A percentile compares a stretch with the other conserved stretches of the same genome.
These are phyloP conservation scores for Biancaea sappan DNA, from an alignment of 306 rosid genomes.

Conservation along the genomic window DNA sequence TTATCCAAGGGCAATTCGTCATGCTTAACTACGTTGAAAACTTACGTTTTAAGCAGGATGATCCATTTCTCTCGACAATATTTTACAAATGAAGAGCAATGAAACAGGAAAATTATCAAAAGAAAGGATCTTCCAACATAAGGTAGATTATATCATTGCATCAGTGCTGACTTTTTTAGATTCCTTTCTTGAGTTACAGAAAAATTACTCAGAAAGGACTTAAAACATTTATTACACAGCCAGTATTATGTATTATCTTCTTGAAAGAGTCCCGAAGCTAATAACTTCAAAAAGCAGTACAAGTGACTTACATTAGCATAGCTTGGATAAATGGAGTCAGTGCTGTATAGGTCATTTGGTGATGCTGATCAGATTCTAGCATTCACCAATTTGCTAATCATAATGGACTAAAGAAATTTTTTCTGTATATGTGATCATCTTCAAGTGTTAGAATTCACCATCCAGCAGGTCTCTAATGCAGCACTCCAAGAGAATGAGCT, in stretches of 20 bases:
- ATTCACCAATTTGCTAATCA: conserved; percentile 40
- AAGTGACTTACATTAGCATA: conserved; percentile 38
- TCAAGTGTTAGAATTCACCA: conserved; percentile 54
- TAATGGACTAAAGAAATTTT: conserved; percentile 38
- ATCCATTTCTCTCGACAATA: background rate
- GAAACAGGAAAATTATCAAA: background rate
- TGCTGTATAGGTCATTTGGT: conserved; percentile 35
- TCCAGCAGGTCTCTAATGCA: conserved; percentile 45
- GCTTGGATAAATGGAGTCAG: conserved; percentile 33
- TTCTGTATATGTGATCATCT: conserved; percentile 34
- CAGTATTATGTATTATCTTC: conserved; percentile 33
- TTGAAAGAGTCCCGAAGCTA: conserved; percentile 35
- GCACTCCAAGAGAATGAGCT: conserved; percentile 54
- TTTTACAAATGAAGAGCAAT: conserved; percentile 1
- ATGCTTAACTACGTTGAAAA: background rate
- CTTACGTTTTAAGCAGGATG: background rate
- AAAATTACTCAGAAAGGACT: conserved; percentile 22
- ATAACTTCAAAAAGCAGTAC: conserved; percentile 31
- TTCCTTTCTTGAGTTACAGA: conserved; percentile 6
- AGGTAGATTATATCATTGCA: conserved; percentile 19
- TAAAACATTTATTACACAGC: conserved; percentile 33
- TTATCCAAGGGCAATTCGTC: too few species aligned
- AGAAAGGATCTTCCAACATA: conserved; percentile 7
- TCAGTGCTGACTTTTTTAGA: background rate
- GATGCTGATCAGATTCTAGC: conserved; percentile 37